These are phyloP conservation scores for Vicia sativa DNA, from an alignment of 306 rosid species.

Conservation along the genomic window DNA sequence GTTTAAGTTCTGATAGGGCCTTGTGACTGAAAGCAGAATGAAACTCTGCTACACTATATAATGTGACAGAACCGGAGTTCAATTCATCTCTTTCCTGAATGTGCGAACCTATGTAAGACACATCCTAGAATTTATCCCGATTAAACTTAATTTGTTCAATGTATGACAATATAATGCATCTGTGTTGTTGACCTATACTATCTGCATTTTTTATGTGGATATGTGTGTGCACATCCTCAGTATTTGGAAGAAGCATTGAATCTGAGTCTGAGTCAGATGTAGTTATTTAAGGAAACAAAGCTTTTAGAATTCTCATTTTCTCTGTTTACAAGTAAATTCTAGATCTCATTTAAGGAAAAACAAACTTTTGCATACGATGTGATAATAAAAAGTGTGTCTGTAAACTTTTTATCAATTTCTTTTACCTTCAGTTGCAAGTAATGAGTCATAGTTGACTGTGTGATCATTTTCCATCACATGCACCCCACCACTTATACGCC, in stretches of 20 bases:
- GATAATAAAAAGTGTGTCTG: constrained; percentile 1
- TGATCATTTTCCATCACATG: constrained; percentile 17
- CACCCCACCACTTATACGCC: constrained; percentile 26
- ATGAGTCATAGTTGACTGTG: constrained; percentile 33
- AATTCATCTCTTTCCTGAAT: constrained; percentile 35
- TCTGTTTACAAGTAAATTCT: background rate
- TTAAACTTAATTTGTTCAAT: constrained; percentile 29
- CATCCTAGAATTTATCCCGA: background rate
- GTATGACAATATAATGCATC: constrained; percentile 19
- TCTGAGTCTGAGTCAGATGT: background rate
- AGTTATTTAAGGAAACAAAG: background rate
- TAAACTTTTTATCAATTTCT: constrained; percentile 19
- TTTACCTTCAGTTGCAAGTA: constrained; percentile 30
- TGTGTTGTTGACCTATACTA: constrained; percentile 7
- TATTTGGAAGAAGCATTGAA: background rate
- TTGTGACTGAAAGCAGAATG: constrained; percentile 24
- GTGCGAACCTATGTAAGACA: constrained; percentile 20
- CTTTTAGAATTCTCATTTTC: background rate
- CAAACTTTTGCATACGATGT: background rate
- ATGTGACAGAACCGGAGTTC: constrained; percentile 29
- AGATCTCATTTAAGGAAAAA: background rate
- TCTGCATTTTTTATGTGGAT: background rate
- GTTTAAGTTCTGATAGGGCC: constrained; percentile 24
- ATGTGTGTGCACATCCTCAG: background rate
- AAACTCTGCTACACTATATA: constrained; percentile 27